Base-by-base conservation (phyloP, 1,284 basidiomycete species). In the Heterobasidion parviporum region DNA sequence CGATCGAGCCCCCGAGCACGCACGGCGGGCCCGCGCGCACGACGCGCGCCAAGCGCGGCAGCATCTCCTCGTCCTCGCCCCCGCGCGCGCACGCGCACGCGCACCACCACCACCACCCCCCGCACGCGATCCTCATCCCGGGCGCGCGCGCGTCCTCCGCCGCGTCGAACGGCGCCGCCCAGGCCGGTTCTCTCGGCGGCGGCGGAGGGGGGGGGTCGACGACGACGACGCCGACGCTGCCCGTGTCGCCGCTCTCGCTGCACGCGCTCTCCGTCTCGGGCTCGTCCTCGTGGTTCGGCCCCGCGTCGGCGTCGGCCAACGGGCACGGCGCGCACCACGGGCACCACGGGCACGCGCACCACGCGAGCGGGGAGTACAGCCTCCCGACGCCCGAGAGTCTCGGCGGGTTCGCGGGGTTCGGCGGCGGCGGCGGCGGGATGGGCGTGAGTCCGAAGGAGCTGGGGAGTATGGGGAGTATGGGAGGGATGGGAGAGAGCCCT, bases 111-210 rank as follows among this genome's bases (percentile, higher is more conserved):
- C 60, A 44, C 12, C 41, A 44, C 16, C 58, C 67, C 56, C 68
- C 70, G 0, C 77, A 78, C 62, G 81, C 80, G 15, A 82, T 85
- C 63, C 71, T 84, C 54, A 86, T 85, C 59, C 83, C 82, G 46
- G 52, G 26, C 60, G 36, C 62, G 64, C 54, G 53, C 54, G 50
- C 58, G 57, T 20, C 46, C 56, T 36, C 20, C 26, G 74, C 46
- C 71, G 12, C 41, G 41, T 18, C 18, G 18, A 18, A 18, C 18
- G 18, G 18, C 2, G 2, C 18, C 18, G 18, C 18, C 18, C 18
- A 18, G 18, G 18, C 18, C 18, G 26, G 26, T 4, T 26, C 26
- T 5, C 4, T 26, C 74, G 51, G 72, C 48, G 20, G 14, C 59
- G 56, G 59, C 65, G 20, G 41, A 6, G 16, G 20, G 3, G 16